Percentiles rank a stretch among this genome's conserved stretches.
phyloP scores from a whole-genome alignment of 2,329 filamentous ascomycete species.

The Spiromastix sp. region DNA sequence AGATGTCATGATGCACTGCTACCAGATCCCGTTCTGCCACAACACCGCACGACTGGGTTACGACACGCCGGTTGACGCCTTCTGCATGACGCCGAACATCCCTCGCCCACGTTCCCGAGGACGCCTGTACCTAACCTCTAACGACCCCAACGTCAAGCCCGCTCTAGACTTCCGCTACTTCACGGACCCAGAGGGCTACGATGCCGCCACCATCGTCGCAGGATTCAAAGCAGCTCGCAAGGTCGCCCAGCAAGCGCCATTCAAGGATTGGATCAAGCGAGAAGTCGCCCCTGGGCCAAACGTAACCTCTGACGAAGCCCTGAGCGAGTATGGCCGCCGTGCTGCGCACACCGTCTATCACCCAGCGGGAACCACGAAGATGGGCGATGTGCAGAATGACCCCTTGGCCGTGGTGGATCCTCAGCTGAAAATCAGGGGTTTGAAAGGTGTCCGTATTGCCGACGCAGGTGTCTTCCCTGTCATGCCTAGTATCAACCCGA shows the following conservation, averaged over 20 bases:
- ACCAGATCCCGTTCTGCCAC: slow-evolving; percentile 84
- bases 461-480: slow-evolving; percentile 83
- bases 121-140: slow-evolving; percentile 64
- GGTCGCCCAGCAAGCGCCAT: slow-evolving; percentile 64
- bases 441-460: slow-evolving; percentile 66
- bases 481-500: slow-evolving; percentile 79
- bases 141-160: slow-evolving; percentile 67
- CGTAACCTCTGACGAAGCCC: slow-evolving; percentile 65
- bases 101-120: slow-evolving; percentile 71
- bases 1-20: slow-evolving; percentile 95
- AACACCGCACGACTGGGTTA: slow-evolving; percentile 77
- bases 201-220: slow-evolving; percentile 68
- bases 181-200: slow-evolving; percentile 75
- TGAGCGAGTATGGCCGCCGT: slow-evolving; percentile 69
- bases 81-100: slow-evolving; percentile 91
- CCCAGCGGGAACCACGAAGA: slow-evolving; percentile 80
- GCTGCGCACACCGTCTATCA: slow-evolving; percentile 87
- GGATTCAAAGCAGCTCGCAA: slow-evolving; percentile 69
- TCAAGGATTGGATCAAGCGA: slow-evolving; percentile 72
- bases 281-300: slow-evolving; percentile 70
- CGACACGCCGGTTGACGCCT: slow-evolving; percentile 60
- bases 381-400: slow-evolving; percentile 64
- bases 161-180: slow-evolving; percentile 85
- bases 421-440: slow-evolving; percentile 59
- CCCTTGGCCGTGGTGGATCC: slow-evolving; percentile 69